phyloP scores from a whole-genome alignment of 306 rosid genomes.

The Fragaria vesca region DNA sequence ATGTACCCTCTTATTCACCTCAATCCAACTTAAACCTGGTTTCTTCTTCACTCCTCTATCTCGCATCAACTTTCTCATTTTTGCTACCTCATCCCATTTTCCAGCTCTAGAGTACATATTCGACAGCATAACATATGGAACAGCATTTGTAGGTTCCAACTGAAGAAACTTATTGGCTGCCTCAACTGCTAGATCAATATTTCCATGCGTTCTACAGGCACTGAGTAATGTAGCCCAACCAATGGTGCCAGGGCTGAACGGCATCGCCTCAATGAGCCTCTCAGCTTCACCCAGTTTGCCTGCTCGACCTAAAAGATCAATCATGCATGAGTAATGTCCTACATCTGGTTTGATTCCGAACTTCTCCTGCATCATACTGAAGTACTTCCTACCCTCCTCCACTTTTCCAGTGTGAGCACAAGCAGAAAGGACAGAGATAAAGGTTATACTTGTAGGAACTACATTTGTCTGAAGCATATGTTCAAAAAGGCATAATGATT shows the following conservation, averaged over 20 bases:
- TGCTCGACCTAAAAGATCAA: conserved; percentile 79
- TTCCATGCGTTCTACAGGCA: conserved; percentile 79
- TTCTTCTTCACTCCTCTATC: conserved; percentile 76
- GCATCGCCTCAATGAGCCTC: conserved; percentile 71
- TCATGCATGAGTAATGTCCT: conserved; percentile 78
- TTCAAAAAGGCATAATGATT: conserved; percentile 59
- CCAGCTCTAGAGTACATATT: conserved; percentile 63
- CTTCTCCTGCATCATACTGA: conserved; percentile 68
- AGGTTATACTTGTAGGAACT: conserved; percentile 62
- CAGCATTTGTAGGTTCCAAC: conserved; percentile 64
- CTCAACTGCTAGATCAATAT: conserved; percentile 70
- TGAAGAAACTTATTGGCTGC: conserved; percentile 59
- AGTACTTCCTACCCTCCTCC: conserved; percentile 64
- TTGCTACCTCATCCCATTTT: conserved; percentile 69
- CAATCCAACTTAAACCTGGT: conserved; percentile 91
- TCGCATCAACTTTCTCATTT: conserved; percentile 56
- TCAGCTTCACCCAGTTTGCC: conserved; percentile 67
- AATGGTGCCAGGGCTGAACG: conserved; percentile 58
- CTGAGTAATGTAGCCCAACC: conserved; percentile 86
- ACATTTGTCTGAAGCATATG: conserved; percentile 54
- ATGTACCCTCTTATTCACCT: conserved; percentile 55
- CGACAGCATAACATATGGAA: conserved; percentile 66
- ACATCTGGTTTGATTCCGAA: conserved; percentile 69
- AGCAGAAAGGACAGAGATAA: conserved; percentile 67
- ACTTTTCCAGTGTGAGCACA: conserved; percentile 84